Base-by-base conservation (phyloP, 345 rosid species). In the Cardiospermum halicacabum region DNA sequence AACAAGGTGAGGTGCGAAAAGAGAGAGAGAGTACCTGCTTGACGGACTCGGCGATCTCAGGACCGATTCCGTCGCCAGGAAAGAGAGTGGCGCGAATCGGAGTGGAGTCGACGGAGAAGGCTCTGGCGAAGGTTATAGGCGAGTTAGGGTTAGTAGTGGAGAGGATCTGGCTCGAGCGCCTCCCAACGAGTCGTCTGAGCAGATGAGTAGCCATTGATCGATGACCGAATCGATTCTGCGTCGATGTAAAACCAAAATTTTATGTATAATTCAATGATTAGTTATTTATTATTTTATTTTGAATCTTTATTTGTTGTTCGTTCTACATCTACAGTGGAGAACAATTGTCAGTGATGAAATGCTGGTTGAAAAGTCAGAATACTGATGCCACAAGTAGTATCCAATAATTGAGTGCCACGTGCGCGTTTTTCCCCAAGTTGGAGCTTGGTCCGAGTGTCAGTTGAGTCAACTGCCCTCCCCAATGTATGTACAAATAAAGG, bases 41-140 rank as follows among this genome's bases (percentile, higher is more conserved):
- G 74, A 91, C 98, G 64, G 99, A 84, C 55, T 86, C 88, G 5
- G 99, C 97, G 78, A 95, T 95, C 83, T 95, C 99, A 42, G 99
- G 99, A 69, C 99, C 99, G 76, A 93, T 89, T 57, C 98, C 99
- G 49, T 95, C 98, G 62, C 98, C 99, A 43, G 99, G 98, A 70
- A 95, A 95, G 61, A 95, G 90, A 32, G 99, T 95, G 74, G 94
- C 98, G 12, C 74, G 74, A 78, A 95, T 95, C 62, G 88, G 81
- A 66, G 75, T 39, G 25, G 78, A 7, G 40, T 82, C 77, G 3
- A 86, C 78, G 31, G 76, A 88, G 77, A 84, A 86, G 78, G 80
- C 73, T 73, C 90, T 80, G 25, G 85, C 79, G 8, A 53, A 53
- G 5, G 82, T 65, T 45, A 69, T 54, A 8, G 57, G 27, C 2